Conservation (phyloP, 305 asterid species). For the Solanum hybrid region DNA sequence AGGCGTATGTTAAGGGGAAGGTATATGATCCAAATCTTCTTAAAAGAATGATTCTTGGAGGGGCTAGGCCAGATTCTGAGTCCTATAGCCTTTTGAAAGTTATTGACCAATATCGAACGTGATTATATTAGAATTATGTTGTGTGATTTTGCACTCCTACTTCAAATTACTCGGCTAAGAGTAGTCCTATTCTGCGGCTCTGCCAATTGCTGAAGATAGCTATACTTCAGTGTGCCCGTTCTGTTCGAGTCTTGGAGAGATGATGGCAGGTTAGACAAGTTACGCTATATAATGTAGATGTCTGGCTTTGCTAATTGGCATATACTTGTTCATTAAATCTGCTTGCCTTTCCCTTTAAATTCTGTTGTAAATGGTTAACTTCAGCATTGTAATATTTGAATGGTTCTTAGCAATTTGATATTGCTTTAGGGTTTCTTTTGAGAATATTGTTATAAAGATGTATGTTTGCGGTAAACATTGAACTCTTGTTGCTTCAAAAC, state of each 20-base stretch:
- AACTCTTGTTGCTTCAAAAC: background rate
- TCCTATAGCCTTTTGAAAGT: constrained; percentile 74
- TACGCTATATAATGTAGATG: background rate
- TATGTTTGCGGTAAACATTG: background rate
- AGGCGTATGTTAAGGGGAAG: constrained; percentile 83
- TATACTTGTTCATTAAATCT: background rate
- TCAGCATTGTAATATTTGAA: background rate
- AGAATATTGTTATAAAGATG: background rate
- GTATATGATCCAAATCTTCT: constrained; percentile 63
- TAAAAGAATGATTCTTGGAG: constrained; percentile 84
- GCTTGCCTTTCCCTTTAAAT: background rate
- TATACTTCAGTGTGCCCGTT: background rate
- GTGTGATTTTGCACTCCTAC: background rate
- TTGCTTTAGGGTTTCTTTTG: background rate
- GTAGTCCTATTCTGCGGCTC: background rate
- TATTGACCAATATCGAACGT: constrained; percentile 46
- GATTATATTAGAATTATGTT: constrained; percentile 2
- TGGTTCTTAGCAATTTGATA: background rate
- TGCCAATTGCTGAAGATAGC: background rate
- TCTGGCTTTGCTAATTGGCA: background rate
- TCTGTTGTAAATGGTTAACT: background rate
- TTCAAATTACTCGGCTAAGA: background rate
- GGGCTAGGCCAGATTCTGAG: constrained; percentile 86
- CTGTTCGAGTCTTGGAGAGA: background rate
- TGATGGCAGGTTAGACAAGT: constrained; percentile 1